phyloP scores from a whole-genome alignment of 352 stramenopile species.

The Phytopythium montanum region DNA sequence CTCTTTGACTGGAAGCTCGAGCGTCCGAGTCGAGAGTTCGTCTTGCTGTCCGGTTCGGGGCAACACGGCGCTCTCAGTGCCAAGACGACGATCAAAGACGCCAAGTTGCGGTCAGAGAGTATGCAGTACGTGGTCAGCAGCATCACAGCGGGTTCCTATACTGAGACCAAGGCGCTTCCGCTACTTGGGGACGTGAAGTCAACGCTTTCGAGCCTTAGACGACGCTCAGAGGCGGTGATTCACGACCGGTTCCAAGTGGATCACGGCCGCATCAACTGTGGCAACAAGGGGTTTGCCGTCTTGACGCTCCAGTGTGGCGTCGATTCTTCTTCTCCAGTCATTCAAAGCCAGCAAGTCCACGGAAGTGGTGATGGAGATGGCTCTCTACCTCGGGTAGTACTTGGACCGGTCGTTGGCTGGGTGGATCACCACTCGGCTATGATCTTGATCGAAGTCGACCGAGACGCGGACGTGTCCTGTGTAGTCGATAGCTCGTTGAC shows the following conservation, averaged over 20 bases:
- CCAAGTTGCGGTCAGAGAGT: constrained; percentile 36
- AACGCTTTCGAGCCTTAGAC: constrained; percentile 13
- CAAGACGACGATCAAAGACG: constrained; percentile 39
- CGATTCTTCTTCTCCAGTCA: not conserved
- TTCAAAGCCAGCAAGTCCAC: constrained; percentile 13
- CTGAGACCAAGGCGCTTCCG: constrained; percentile 1
- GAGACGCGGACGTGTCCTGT: constrained; percentile 46
- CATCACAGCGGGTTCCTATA: constrained; percentile 17
- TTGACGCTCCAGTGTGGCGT: constrained; percentile 9
- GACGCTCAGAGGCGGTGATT: too few relatives aligned
- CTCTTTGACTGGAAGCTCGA: constrained; percentile 77
- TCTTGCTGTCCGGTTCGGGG: constrained; percentile 41
- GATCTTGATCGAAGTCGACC: constrained; percentile 68
- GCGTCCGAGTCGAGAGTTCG: constrained; percentile 32
- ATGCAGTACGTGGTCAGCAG: constrained; percentile 40
- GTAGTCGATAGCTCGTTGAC: constrained; percentile 49
- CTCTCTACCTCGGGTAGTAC: constrained; percentile 29
- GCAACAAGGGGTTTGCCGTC: constrained; percentile 28
- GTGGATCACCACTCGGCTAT: constrained; percentile 53
- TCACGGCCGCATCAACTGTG: constrained; percentile 22
- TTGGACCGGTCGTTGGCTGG: constrained; percentile 70
- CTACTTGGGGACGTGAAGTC: constrained; percentile 3
- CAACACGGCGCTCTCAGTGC: constrained; percentile 26
- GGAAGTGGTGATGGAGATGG: constrained; percentile 12
- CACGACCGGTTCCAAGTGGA: constrained; percentile 49